Evolutionary conservation across 2,329 filamentous ascomycete species (phyloP), one percentile per base, ranked within the genome.

Genomic region (Alternaria atra): DNA sequence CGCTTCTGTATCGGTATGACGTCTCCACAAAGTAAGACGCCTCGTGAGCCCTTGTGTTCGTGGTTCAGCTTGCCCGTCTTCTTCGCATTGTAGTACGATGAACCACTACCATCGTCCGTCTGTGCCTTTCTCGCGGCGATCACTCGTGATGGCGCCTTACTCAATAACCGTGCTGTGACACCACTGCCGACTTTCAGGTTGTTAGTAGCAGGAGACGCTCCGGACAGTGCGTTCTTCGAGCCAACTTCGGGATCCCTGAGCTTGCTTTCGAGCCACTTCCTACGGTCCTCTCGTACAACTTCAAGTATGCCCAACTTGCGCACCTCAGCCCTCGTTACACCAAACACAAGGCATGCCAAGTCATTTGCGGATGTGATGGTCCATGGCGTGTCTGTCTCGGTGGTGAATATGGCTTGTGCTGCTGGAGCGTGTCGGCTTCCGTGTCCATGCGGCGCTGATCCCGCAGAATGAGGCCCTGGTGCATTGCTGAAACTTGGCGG

Each of bases 1-100:
- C 95, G 89, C 80, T 98, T 99, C 77, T 94, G 91, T 61, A 99
- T 99, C 0, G 95, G 95, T 17, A 99, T 93, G n/a, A 99, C 94
- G 77, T 99, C 95, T 43, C 95, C 95, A 70, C 95, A 99, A 1
- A 99, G 85, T 53, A 99, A 80, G 27, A 99, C 95, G 3, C 94
- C 94, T 69, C 93, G 86, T 25, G 93, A 96, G 66, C 92, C 93
- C 70, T 87, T 90, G 67, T 86, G 87, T 53, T 88, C 85, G 71
- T 94, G 91, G 68, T 93, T 85, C 34, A 81, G 66, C 85, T 69
- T 83, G n/a, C 88, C 82, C 9, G 68, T 68, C 55, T 71, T 72
- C 75, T 89, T 88, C 42, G 84, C 73, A 67, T 81, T 80, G 63
- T 81, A 77, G 57, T 73, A 73, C 5, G 79, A 82, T 5, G 82